These are phyloP conservation scores for Phlegmacium glaucopus DNA, from an alignment of 768 basidiomycete genomes.

Conservation along the genomic window DNA sequence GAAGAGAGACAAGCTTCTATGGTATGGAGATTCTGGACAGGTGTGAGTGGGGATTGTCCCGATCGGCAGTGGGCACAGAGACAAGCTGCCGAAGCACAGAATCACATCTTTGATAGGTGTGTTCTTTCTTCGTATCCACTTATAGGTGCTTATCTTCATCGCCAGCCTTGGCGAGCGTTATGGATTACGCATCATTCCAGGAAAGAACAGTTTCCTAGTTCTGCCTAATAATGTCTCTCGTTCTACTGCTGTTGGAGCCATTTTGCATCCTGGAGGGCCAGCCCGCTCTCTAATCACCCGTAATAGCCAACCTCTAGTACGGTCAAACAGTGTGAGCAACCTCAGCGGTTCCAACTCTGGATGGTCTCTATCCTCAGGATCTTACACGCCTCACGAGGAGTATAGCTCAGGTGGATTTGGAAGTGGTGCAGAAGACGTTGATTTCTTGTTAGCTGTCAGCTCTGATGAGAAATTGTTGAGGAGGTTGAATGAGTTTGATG, in stretches of 20 bases:
- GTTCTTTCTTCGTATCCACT: background rate
- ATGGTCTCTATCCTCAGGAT: slow-evolving; percentile 29
- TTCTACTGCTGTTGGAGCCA: slow-evolving; percentile 79
- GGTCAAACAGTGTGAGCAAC: background rate
- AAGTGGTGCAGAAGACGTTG: slow-evolving; percentile 37
- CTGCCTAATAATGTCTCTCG: slow-evolving; percentile 81
- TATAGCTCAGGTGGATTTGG: slow-evolving; percentile 2
- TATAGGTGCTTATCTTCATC: background rate
- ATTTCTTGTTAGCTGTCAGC: slow-evolving; percentile 64
- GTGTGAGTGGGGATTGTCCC: slow-evolving; percentile 36
- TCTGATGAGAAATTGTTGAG: slow-evolving; percentile 78
- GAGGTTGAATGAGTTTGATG: slow-evolving; percentile 70
- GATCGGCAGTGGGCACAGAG: slow-evolving; percentile 81
- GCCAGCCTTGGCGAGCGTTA: slow-evolving; percentile 75
- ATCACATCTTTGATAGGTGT: slow-evolving; percentile 82
- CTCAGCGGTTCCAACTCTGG: slow-evolving; percentile 29
- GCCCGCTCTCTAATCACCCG: slow-evolving; percentile 34
- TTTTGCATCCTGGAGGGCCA: slow-evolving; percentile 63
- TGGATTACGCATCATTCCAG: slow-evolving; percentile 80
- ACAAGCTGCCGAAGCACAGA: slow-evolving; percentile 89
- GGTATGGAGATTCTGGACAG: slow-evolving; percentile 85
- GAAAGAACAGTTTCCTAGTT: slow-evolving; percentile 75
- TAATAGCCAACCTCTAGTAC: slow-evolving; percentile 11
- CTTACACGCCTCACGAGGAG: background rate
- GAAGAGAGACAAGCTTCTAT: slow-evolving; percentile 82